phyloP scores from a whole-genome alignment of 495 filamentous ascomycete species.

The Margaritispora aquatica region DNA sequence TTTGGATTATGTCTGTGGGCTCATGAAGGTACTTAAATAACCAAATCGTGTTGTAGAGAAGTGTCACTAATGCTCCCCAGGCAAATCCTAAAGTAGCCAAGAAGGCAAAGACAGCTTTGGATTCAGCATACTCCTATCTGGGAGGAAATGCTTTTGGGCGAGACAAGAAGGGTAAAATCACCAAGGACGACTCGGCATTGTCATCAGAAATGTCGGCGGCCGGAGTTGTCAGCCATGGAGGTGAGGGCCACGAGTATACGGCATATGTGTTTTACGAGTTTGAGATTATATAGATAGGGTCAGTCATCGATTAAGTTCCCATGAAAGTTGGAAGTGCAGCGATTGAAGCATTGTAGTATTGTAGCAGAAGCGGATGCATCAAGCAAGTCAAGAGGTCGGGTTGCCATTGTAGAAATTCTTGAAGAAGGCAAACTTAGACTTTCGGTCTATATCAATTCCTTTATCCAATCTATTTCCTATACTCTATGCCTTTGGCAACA shows the following conservation, averaged over 20 bases:
- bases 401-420: background rate
- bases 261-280: conserved; percentile 98
- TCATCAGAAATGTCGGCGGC: conserved; percentile 74
- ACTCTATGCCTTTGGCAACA: conserved; percentile 15
- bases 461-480: background rate
- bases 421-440: background rate
- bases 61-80: conserved; percentile 37
- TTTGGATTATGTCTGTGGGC: conserved; percentile 74
- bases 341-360: conserved; percentile 17
- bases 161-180: conserved; percentile 88
- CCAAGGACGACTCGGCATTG: conserved; percentile 72
- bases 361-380: conserved; percentile 8
- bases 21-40: conserved; percentile 62
- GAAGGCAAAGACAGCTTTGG: conserved; percentile 74
- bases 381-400: background rate
- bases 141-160: conserved; percentile 91
- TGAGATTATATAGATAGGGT: conserved; percentile 53
- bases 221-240: conserved; percentile 41
- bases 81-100: conserved; percentile 75
- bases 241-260: conserved; percentile 78
- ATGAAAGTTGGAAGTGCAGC: background rate
- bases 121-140: conserved; percentile 82
- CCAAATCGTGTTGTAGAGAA: background rate
- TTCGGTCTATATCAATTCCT: background rate
- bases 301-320: background rate